phyloP scores from a whole-genome alignment of 192 early-diverging fungal genomes.

The Rhizoclosmatium globosum region DNA sequence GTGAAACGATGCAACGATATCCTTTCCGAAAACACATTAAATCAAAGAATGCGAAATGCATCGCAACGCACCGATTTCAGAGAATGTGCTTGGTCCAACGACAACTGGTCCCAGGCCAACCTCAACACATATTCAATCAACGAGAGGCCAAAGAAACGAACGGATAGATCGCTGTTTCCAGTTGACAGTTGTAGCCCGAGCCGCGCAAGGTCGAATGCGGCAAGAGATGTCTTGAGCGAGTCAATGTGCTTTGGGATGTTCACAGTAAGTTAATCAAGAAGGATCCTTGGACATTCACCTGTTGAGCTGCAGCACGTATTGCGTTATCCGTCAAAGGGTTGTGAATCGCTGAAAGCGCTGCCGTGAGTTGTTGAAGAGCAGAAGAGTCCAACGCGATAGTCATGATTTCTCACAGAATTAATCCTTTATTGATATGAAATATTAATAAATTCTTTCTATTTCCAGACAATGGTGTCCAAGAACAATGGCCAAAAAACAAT shows the following conservation, averaged over 20 bases:
- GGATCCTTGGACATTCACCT: background rate
- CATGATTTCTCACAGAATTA: too few species aligned
- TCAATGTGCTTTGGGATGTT: background rate
- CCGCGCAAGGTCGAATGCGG: background rate
- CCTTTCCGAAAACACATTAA: slow-evolving; percentile 39
- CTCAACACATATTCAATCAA: slow-evolving; percentile 64
- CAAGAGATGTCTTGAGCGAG: background rate
- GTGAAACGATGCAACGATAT: background rate
- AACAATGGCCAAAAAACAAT: too few species aligned
- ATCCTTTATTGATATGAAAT: too few species aligned
- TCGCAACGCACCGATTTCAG: slow-evolving; percentile 44
- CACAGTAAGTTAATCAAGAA: background rate
- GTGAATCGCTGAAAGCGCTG: background rate
- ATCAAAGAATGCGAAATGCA: slow-evolving; percentile 34
- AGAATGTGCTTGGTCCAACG: slow-evolving; percentile 42
- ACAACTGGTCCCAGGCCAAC: slow-evolving; percentile 62
- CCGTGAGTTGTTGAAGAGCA: background rate
- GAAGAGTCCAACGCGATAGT: background rate
- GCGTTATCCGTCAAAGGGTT: background rate
- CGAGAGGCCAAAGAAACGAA: slow-evolving; percentile 60
- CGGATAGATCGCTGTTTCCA: background rate
- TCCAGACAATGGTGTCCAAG: too few species aligned
- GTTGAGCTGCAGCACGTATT: background rate
- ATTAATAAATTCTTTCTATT: too few species aligned
- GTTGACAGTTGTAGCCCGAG: background rate